Percentiles rank a stretch among this genome's conserved stretches.
Conservation (phyloP, 1,284 basidiomycete genomes). For the Malassezia globosa region DNA sequence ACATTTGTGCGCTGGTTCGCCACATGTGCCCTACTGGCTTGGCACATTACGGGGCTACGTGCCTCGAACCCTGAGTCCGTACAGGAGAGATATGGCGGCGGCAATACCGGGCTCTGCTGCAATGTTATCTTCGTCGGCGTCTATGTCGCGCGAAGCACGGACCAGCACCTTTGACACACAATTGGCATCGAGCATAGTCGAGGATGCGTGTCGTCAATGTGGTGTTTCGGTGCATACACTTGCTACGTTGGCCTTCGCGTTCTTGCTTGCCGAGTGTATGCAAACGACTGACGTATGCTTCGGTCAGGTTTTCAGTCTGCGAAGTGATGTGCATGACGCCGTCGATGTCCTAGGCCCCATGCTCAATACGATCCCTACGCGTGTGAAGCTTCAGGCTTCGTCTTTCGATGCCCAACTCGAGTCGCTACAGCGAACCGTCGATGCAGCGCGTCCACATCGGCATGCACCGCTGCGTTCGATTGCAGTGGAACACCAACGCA, state of each 20-base stretch:
- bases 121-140: too few species aligned
- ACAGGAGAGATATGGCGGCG: background rate
- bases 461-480: slow-evolving; percentile 32
- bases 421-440: slow-evolving; percentile 22
- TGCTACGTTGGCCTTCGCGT: slow-evolving; percentile 33
- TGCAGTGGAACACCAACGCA: slow-evolving; percentile 14
- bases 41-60: slow-evolving; percentile 18
- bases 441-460: slow-evolving; percentile 29
- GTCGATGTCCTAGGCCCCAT: slow-evolving; percentile 33
- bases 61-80: slow-evolving; percentile 11
- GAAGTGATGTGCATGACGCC: slow-evolving; percentile 26
- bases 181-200: slow-evolving; percentile 1
- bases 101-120: too few species aligned
- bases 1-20: slow-evolving; percentile 21
- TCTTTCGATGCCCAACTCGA: slow-evolving; percentile 8
- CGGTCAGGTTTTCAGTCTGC: slow-evolving; percentile 35
- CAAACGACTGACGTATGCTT: slow-evolving; percentile 29
- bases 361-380: slow-evolving; percentile 37
- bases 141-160: too few species aligned
- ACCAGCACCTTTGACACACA: background rate
- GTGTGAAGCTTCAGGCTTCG: slow-evolving; percentile 17
- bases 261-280: slow-evolving; percentile 25
- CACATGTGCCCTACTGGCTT: slow-evolving; percentile 25
- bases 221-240: slow-evolving; percentile 30
- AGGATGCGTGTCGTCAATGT: slow-evolving; percentile 13